phyloP scores from a whole-genome alignment of 2,329 filamentous ascomycete species.

The Bipolaris victoriae region DNA sequence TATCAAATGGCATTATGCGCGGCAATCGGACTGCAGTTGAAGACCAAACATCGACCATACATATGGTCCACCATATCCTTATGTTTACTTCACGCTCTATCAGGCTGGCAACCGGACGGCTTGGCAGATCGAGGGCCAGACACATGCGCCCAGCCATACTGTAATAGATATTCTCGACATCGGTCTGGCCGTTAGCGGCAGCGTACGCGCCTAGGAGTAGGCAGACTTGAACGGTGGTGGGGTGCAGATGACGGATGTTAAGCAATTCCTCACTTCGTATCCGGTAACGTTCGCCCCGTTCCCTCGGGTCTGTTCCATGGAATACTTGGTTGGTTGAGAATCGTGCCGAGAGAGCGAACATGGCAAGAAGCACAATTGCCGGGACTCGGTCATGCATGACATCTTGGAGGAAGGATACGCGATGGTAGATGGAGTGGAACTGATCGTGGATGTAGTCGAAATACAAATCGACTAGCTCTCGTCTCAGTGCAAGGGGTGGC shows the following conservation, averaged over 20 bases:
- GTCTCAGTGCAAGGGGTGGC: constrained; percentile 23
- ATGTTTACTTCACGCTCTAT: constrained; percentile 34
- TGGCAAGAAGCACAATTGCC: constrained; percentile 25
- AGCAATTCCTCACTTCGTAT: constrained; percentile 25
- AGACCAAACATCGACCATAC: constrained; percentile 38
- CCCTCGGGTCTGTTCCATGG: constrained; percentile 20
- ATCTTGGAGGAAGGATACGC: constrained; percentile 27
- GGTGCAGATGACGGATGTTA: constrained; percentile 25
- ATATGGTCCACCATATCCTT: constrained; percentile 33
- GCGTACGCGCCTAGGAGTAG: constrained; percentile 32
- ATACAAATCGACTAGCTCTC: constrained; percentile 27
- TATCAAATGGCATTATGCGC: constrained; percentile 32
- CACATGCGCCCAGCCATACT: constrained; percentile 31
- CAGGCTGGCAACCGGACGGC: constrained; percentile 25
- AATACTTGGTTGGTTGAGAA: constrained; percentile 27
- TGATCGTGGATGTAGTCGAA: constrained; percentile 37
- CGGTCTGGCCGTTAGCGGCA: constrained; percentile 31
- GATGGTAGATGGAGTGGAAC: constrained; percentile 34
- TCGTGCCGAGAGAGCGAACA: constrained; percentile 30
- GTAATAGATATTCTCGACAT: constrained; percentile 35
- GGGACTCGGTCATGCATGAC: constrained; percentile 24
- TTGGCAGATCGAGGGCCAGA: constrained; percentile 28
- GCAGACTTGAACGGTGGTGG: constrained; percentile 28
- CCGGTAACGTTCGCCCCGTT: constrained; percentile 27
- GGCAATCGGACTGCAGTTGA: constrained; percentile 30